These are phyloP conservation scores for Sextonia rubra DNA, from an alignment of 164 flowering plant genomes.

Conservation along the genomic window DNA sequence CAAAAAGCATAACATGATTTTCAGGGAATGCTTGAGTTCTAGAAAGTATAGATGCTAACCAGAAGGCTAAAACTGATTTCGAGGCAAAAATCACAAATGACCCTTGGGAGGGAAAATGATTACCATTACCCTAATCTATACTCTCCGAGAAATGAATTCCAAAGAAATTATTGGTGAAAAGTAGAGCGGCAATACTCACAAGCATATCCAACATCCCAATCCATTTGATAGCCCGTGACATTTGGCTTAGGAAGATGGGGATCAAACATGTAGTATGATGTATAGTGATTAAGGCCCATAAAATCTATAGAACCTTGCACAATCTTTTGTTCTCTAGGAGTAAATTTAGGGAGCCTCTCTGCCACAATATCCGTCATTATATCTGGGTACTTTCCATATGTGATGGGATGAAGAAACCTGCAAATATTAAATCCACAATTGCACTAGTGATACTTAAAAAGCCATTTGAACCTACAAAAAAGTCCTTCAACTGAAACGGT, in stretches of 20 bases:
- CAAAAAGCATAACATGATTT: no score
- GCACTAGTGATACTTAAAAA: not conserved
- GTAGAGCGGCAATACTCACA: conserved; percentile 7
- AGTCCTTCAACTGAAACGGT: not conserved
- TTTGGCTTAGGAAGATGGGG: conserved; percentile 2
- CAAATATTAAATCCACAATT: not conserved
- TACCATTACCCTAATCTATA: no score
- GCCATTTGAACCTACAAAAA: no score
- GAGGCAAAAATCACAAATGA: no score
- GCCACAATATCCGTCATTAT: conserved; percentile 16
- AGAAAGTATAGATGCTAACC: no score
- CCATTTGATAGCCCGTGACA: conserved; percentile 13
- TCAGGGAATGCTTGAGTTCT: no score
- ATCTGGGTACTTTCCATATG: conserved; percentile 14
- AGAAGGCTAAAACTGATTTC: no score
- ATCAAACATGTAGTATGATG: conserved; percentile 20
- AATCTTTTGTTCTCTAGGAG: conserved; percentile 7
- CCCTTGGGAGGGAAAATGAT: no score
- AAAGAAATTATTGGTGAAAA: no score
- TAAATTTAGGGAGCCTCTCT: conserved; percentile 20
- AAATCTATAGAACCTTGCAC: conserved; percentile 23
- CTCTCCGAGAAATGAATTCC: no score
- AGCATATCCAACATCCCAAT: conserved; percentile 25
- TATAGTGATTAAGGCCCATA: conserved; percentile 22
- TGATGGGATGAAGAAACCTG: conserved; percentile 24